These are phyloP conservation scores for Podaxis sp. DNA, from an alignment of 768 basidiomycete genomes.

Conservation along the genomic window DNA sequence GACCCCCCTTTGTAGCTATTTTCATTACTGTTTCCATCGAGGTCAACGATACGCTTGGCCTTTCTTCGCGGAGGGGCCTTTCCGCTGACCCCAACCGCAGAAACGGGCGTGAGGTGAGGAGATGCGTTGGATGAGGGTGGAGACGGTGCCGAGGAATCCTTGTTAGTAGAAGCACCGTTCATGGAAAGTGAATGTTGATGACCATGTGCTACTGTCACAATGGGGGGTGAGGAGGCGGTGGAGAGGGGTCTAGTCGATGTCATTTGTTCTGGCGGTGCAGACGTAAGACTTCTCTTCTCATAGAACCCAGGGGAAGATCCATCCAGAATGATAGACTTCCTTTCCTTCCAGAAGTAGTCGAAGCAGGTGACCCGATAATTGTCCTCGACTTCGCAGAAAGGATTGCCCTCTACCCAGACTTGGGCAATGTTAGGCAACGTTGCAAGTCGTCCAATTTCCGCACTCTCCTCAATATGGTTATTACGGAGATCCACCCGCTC, in stretches of 20 bases:
- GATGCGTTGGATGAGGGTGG: conserved; percentile 44
- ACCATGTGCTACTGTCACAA: conserved; percentile 54
- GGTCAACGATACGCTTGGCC: conserved; percentile 75
- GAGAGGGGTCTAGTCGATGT: conserved; percentile 47
- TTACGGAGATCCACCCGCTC: conserved; percentile 82
- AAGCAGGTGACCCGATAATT: conserved; percentile 80
- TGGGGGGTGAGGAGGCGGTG: conserved; percentile 56
- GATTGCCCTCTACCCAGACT: conserved; percentile 86
- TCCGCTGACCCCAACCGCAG: conserved; percentile 33
- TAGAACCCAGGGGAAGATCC: conserved; percentile 68
- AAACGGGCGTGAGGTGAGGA: conserved; percentile 39
- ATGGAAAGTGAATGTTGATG: conserved; percentile 25
- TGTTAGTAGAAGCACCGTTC: not conserved
- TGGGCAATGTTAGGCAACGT: conserved; percentile 76
- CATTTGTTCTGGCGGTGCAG: conserved; percentile 51
- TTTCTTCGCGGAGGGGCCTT: conserved; percentile 55
- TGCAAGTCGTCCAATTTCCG: conserved; percentile 82
- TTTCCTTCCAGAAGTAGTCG: conserved; percentile 81
- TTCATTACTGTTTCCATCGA: conserved; percentile 54
- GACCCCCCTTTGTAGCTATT: conserved; percentile 23
- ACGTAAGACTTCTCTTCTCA: conserved; percentile 61
- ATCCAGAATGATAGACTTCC: conserved; percentile 76
- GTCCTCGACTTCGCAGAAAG: conserved; percentile 70
- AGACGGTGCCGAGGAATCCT: conserved; percentile 18
- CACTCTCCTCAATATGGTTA: conserved; percentile 79